Base-by-base conservation (phyloP, 2,329 filamentous ascomycete genomes). In the Phyllosticta citrichinensis region DNA sequence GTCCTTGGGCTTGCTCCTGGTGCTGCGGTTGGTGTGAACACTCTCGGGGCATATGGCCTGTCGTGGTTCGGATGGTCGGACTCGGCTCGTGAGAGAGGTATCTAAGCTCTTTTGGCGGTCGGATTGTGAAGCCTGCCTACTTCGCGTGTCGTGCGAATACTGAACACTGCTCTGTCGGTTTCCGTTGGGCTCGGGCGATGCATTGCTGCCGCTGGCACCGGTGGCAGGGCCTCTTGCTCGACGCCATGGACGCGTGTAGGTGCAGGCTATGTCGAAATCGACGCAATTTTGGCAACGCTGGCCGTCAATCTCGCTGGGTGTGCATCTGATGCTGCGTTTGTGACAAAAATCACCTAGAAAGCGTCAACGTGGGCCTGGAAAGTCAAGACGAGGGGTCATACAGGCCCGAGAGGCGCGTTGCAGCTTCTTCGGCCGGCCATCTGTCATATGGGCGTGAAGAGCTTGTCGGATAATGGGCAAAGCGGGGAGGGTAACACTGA, bases 231-330 rank as follows among this genome's bases (percentile, higher is more conserved):
- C 52, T 22, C 56, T 60, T 22, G 51, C 60, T n/a, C 76, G 72
- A 58, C 77, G 75, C 12, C 72, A 72, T 6, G 77, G 77, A 30
- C 78, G 72, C 55, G 77, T 70, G 66, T 77, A 80, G 14, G 76
- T 80, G 66, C 79, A 82, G n/a, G 71, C 66, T 55, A 79, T 74
- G 56, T 73, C 75, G 65, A 80, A 82, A 63, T 81, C 77, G 25
- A 71, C 69, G 68, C 79, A 81, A 57, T 79, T 81, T 67, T 80
- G 76, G 66, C 80, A 81, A 58, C 74, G 69, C 33, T 68, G 57
- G 17, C 67, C 63, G 65, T 74, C 70, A 54, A 74, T 71, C 6
- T 66, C 66, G 61, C 69, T 72, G 17, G 69, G 71, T 54, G 70
- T 70, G 65, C 79, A 81, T 60, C 76, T 72, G 20, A 80, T 79